Evolutionary conservation across 73 alveolate genomes (phyloP), one percentile per base, ranked within the genome.

Genomic region (Tetrahymena borealis): DNA sequence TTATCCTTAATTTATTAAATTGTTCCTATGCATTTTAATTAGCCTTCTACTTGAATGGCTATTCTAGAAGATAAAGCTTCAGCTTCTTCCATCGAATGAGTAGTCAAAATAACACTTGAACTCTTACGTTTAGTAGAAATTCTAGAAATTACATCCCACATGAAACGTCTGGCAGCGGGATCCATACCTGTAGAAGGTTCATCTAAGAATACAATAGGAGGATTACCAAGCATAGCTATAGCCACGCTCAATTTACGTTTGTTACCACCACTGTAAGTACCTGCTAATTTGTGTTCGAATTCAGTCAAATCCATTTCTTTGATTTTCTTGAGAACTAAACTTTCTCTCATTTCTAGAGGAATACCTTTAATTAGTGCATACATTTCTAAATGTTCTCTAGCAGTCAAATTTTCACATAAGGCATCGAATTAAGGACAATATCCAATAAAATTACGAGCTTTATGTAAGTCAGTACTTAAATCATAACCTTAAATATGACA

Each of bases 341-440:
- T 90, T 13, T 91, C 35, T 39, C 91, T 42, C 28, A 78, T 91
- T 42, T 40, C 77, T 4, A 77, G 38, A n/a, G 96, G 94, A 20
- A 98, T 96, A 9, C 99, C 99, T 92, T 98, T 98, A 78, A 98
- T 97, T 43, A 94, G 90, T 0, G 99, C 99, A 93, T 98, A 98
- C 94, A 98, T 97, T 90, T 96, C 97, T 32, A 98, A 94, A 94
- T 98, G 99, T 94, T 98, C 99, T 91, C 93, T 94, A 28, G 97
- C 99, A 35, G 99, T 98, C 90, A 98, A 91, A 8, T 97, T 96
- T 37, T 97, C 99, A 93, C 98, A 98, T 35, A 98, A 93, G n/a
- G 99, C 99, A 91, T 98, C 99, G 94, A 98, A 98, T 91, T 98
- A 97, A 36, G 99, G 99, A 93, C 99, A 98, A 93, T 98, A 98